phyloP scores from a whole-genome alignment of 148 eudicot genomes.

The Fagopyrum esculentum region DNA sequence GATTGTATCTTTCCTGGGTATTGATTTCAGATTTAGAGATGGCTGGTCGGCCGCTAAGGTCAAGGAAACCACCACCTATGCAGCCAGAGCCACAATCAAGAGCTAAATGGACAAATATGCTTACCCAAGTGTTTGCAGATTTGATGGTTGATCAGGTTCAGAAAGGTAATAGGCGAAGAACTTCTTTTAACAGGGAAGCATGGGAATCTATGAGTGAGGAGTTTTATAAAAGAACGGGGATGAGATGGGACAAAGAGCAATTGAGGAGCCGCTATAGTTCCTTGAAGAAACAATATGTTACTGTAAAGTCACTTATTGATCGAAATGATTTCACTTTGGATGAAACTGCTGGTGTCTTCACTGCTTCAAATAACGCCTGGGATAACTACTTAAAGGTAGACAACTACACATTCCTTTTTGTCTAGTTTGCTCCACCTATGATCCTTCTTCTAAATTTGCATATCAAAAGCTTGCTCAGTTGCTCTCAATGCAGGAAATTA shows the following conservation, averaged over 20 bases:
- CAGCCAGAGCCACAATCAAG: constrained; percentile 47
- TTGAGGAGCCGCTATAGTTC: constrained; percentile 45
- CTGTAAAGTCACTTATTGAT: constrained; percentile 41
- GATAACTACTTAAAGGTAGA: constrained; percentile 45
- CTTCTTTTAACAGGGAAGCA: constrained; percentile 37
- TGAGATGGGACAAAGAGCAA: constrained; percentile 65
- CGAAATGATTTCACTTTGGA: constrained; percentile 49
- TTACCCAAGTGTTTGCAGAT: constrained; percentile 51
- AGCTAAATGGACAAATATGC: constrained; percentile 65
- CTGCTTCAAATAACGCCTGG: constrained; percentile 51
- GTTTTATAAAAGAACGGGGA: constrained; percentile 44
- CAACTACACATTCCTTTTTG: neutral
- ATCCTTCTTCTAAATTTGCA: neutral
- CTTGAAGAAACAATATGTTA: constrained; percentile 47
- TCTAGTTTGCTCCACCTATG: neutral
- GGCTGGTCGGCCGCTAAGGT: constrained; percentile 51
- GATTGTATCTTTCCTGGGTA: neutral
- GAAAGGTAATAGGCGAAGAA: constrained; percentile 37
- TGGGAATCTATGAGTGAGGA: constrained; percentile 56
- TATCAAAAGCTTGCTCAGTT: neutral
- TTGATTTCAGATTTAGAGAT: constrained; percentile 26
- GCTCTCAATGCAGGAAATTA: neutral
- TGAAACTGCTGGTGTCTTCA: constrained; percentile 46
- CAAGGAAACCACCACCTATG: constrained; percentile 28
- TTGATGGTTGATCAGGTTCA: constrained; percentile 61